Conservation (phyloP, 257 asterid species). For the Hygrophila difformis region DNA sequence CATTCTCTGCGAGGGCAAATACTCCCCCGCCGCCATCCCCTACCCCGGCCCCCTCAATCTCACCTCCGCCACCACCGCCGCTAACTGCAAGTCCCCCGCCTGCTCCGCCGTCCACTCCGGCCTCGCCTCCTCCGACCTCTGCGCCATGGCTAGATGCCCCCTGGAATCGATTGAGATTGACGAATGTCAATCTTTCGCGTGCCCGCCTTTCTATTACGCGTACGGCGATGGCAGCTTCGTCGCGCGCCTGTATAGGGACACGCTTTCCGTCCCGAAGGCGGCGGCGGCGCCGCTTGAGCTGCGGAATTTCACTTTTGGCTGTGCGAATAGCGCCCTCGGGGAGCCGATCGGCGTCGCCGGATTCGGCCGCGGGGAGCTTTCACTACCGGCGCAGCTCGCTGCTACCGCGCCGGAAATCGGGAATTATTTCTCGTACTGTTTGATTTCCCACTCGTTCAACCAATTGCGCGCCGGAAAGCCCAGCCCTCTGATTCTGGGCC, state of each 20-base stretch:
- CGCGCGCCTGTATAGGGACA: conserved; percentile 46
- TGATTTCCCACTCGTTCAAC: conserved; percentile 63
- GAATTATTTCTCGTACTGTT: conserved; percentile 74
- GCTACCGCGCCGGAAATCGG: conserved; percentile 54
- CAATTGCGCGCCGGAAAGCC: conserved; percentile 26
- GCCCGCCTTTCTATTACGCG: conserved; percentile 90
- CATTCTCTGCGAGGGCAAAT: conserved; percentile 82
- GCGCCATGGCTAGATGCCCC: conserved; percentile 74
- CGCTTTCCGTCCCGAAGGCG: conserved; percentile 37
- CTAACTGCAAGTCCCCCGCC: conserved; percentile 52
- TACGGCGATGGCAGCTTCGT: conserved; percentile 91
- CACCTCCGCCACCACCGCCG: conserved; percentile 38
- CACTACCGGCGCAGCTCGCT: conserved; percentile 80
- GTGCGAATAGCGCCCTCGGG: conserved; percentile 70
- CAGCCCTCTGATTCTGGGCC: conserved; percentile 81
- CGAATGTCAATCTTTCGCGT: conserved; percentile 40
- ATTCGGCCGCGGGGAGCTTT: conserved; percentile 74
- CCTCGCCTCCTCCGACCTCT: conserved; percentile 67
- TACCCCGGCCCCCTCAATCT: conserved; percentile 57
- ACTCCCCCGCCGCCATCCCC: conserved; percentile 44
- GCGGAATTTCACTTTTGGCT: conserved; percentile 68
- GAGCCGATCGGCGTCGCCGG: conserved; percentile 98
- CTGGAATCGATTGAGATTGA: conserved; percentile 59
- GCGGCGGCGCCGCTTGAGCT: conserved; percentile 33
- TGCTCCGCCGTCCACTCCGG: conserved; percentile 70